Percentiles rank a stretch among this genome's conserved stretches.
phyloP scores from a whole-genome alignment of 2,329 filamentous ascomycete species.

The Incumbomyces delicatus region DNA sequence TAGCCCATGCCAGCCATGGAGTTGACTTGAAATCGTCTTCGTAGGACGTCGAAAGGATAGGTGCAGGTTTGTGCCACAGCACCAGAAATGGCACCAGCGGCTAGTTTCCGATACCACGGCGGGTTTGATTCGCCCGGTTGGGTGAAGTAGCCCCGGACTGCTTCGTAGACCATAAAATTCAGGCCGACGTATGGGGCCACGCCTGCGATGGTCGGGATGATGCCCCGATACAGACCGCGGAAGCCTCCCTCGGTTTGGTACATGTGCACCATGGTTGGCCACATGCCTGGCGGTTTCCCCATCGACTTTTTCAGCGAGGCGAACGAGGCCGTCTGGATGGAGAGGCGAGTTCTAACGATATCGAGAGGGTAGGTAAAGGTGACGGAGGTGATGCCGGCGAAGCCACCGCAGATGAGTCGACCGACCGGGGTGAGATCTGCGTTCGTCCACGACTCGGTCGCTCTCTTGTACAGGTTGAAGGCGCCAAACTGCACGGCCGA shows the following conservation, averaged over 20 bases:
- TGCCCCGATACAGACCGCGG: conserved; percentile 80
- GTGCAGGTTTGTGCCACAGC: conserved; percentile 95
- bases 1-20: conserved; percentile 99
- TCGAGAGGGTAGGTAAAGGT: conserved; percentile 92
- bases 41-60: conserved; percentile 93
- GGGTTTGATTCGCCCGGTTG: conserved; percentile 81
- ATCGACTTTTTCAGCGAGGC: conserved; percentile 57
- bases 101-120: conserved; percentile 65
- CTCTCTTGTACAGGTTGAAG: conserved; percentile 92
- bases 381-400: conserved; percentile 91
- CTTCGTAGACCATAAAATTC: conserved; percentile 98
- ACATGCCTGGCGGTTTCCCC: conserved; percentile 80
- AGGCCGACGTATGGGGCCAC: conserved; percentile 95
- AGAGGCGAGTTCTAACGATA: conserved; percentile 89
- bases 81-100: conserved; percentile 87
- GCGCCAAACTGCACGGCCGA: conserved; percentile 97
- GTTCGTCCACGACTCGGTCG: conserved; percentile 68
- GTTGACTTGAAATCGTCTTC: conserved; percentile 94
- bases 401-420: conserved; percentile 78
- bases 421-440: conserved; percentile 62
- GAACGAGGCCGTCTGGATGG: conserved; percentile 96
- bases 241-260: conserved; percentile 85
- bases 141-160: conserved; percentile 72
- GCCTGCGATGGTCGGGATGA: conserved; percentile 85
- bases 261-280: conserved; percentile 69